Conservation (phyloP, 805 yeast species). For the Ogataea saltuana region DNA sequence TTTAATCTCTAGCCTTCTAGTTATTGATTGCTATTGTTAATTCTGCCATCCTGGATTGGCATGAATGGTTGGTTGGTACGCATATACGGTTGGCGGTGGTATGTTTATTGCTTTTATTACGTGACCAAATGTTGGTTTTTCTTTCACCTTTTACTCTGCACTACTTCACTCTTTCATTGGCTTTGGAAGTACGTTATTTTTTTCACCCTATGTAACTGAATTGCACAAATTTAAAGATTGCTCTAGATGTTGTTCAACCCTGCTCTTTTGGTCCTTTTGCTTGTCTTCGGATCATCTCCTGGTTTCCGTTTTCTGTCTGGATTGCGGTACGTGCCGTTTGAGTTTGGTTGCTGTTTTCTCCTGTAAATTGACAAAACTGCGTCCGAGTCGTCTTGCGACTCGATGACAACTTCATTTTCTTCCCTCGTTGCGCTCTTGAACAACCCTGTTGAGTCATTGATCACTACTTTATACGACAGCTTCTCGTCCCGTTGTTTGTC, state of each 20-base stretch:
- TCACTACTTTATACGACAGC: conserved; percentile 53
- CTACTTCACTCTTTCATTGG: no score
- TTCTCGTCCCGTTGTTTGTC: conserved; percentile 55
- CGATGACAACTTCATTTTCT: conserved; percentile 14
- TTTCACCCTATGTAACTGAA: background rate
- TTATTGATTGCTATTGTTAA: conserved; percentile 3
- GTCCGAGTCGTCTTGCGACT: conserved; percentile 25
- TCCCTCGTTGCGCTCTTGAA: conserved; percentile 49
- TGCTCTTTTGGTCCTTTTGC: conserved; percentile 25
- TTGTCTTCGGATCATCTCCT: conserved; percentile 6
- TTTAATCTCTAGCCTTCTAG: conserved; percentile 32
- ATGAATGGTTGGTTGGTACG: conserved; percentile 4
- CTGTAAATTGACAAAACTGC: conserved; percentile 4
- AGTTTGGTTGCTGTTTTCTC: conserved; percentile 7
- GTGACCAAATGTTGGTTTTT: no score
- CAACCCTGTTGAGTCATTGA: conserved; percentile 64
- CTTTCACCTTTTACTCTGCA: no score
- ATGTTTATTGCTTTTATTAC: background rate
- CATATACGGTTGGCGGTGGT: background rate
- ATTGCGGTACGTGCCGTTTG: no score
- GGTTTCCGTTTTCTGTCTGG: conserved; percentile 13
- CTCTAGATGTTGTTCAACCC: conserved; percentile 21
- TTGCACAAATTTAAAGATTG: background rate
- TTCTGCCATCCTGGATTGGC: conserved; percentile 1
- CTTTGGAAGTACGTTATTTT: no score